phyloP scores from a whole-genome alignment of 1,139 yeast species.

The Pichia sp. region DNA sequence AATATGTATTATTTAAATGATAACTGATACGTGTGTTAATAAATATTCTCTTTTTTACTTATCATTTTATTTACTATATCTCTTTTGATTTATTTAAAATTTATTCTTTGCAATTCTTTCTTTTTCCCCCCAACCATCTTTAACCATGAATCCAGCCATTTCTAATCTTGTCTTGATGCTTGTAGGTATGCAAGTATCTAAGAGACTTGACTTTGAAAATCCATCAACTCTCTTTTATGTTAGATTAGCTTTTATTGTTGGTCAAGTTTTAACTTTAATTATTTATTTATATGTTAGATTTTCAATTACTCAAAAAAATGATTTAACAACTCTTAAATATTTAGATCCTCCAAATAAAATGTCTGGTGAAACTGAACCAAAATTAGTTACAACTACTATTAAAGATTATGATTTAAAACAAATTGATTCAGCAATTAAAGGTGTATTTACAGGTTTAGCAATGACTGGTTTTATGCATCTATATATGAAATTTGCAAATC shows the following conservation, averaged over 20 bases:
- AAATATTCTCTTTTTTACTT: too few species aligned
- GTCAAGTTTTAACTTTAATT: conserved; percentile 60
- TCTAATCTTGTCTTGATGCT: conserved; percentile 87
- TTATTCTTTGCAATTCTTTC: not conserved
- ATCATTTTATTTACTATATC: not conserved
- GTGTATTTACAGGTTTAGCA: conserved; percentile 83
- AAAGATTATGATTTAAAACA: conserved; percentile 92
- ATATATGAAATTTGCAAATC: conserved; percentile 97
- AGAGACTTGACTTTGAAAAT: conserved; percentile 84
- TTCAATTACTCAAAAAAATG: conserved; percentile 69
- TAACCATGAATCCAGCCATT: conserved; percentile 73
- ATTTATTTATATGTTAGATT: conserved; percentile 61
- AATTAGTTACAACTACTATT: conserved; percentile 80
- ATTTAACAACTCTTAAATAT: conserved; percentile 86
- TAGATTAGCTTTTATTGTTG: conserved; percentile 62
- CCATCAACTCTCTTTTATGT: conserved; percentile 70
- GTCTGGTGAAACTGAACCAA: conserved; percentile 68
- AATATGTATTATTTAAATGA: too few species aligned
- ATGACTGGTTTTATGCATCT: conserved; percentile 99
- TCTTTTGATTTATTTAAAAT: not conserved
- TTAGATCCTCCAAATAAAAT: conserved; percentile 81
- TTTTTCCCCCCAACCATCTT: not conserved
- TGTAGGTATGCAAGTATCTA: conserved; percentile 94
- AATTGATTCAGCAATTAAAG: conserved; percentile 69
- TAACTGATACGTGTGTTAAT: too few species aligned